Base-by-base conservation (phyloP, 2,329 filamentous ascomycete species). In the Arthrobotrys megalospora region DNA sequence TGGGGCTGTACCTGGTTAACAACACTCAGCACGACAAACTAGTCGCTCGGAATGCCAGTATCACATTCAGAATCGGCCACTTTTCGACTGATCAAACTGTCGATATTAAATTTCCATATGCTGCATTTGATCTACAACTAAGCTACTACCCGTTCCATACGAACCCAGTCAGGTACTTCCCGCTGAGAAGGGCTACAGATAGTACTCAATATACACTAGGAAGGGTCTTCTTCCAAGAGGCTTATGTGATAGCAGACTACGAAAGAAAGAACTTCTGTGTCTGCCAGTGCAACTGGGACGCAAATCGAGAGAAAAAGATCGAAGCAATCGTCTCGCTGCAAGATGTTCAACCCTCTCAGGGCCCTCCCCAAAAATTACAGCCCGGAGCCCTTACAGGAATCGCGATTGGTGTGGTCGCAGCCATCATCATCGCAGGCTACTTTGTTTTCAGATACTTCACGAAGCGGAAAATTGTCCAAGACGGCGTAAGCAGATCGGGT, bases 201-300 rank as follows among this genome's bases (percentile, higher is more conserved):
- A 79, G 81, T 6, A 82, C 81, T 36, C 83, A 85, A 72, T 83
- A 82, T 55, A 84, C 82, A 3, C 81, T 86, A 36, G 85, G 85
- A 14, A 81, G 85, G 64, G 80, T 82, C 5, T 85, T 86, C 76
- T 80, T 86, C 16, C 85, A 86, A 80, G 85, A 86, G 80, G 83
- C 84, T 11, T 84, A 85, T 77, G 55, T 85, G 34, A 82, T 81
- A 32, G 84, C 84, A 8, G 84, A 85, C 71, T 85, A 84, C 75
- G 84, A 85, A 66, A 80, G 83, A 6, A 81, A 81, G 24, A 83
- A 82, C 41, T 85, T 85, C 60, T 84, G 83, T 0, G 76, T 85
- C 10, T 82, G 82, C 24, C 82, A 84, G 60, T 70, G 67, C 21
- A 63, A 43, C 12, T 70, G 67, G 67, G 67, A 70, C 41, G 38